A percentile compares a stretch with the other conserved stretches of the same genome.
Evolutionary conservation across 129 eudicot species (phyloP).

Genomic region (Gnaphalium uliginosum): DNA sequence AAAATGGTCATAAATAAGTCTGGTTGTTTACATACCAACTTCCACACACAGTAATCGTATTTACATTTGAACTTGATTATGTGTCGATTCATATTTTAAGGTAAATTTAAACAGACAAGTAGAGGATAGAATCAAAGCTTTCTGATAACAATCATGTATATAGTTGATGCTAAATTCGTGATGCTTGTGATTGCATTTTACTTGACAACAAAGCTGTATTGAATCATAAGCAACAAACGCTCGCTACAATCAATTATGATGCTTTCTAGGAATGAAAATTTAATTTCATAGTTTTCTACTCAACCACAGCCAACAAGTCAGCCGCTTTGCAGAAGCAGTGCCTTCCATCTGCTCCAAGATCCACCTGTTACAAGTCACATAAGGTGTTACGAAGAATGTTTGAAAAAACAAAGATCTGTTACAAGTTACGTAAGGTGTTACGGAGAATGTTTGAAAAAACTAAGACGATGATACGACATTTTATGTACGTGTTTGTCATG

Average conservation of each 20-base stretch:
- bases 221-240: slow-evolving; percentile 16
- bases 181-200: slow-evolving; percentile 13
- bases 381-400: neutral
- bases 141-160: slow-evolving; percentile 11
- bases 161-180: too few relatives aligned
- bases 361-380: slow-evolving; percentile 58
- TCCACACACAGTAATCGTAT: too few relatives aligned
- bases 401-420: too few relatives aligned
- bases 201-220: slow-evolving; percentile 26
- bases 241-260: slow-evolving; percentile 18
- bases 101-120: too few relatives aligned
- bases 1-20: neutral
- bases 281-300: slow-evolving; percentile 35
- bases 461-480: neutral
- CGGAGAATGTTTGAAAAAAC: too few relatives aligned
- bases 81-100: too few relatives aligned
- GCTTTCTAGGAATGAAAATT: slow-evolving; percentile 2
- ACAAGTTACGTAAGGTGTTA: neutral
- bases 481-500: neutral
- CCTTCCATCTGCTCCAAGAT: slow-evolving; percentile 65
- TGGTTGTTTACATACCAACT: neutral
- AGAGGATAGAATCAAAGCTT: neutral
- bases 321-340: slow-evolving; percentile 86
- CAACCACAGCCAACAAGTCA: slow-evolving; percentile 86
- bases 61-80: too few relatives aligned